Percentiles rank a stretch among this genome's conserved stretches.
phyloP scores from a whole-genome alignment of 352 stramenopile species.

The Phytophthora constricta region DNA sequence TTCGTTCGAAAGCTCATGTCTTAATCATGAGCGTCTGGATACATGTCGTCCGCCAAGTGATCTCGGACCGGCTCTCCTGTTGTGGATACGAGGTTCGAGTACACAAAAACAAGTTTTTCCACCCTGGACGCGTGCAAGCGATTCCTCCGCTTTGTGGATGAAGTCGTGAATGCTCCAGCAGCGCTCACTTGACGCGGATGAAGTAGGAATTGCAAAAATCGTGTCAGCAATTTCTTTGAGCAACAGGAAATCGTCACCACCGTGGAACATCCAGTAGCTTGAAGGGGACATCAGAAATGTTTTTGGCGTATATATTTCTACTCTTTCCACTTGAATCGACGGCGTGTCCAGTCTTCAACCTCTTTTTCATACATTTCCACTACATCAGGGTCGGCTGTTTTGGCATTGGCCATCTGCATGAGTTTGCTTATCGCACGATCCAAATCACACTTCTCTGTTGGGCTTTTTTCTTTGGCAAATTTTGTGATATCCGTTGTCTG shows the following conservation, averaged over 20 bases:
- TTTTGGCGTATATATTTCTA: neutral
- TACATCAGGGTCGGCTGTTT: neutral
- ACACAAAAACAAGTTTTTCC: neutral
- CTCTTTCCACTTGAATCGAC: neutral
- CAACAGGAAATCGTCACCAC: neutral
- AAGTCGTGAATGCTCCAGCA: neutral
- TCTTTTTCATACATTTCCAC: neutral
- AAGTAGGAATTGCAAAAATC: neutral
- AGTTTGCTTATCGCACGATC: neutral
- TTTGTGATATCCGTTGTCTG: neutral
- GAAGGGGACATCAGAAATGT: neutral
- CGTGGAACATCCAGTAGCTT: neutral
- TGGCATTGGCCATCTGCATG: neutral
- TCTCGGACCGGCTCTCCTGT: neutral
- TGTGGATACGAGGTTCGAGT: neutral
- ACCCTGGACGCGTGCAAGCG: neutral
- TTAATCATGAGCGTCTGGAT: neutral
- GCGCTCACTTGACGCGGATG: neutral
- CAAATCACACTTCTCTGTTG: neutral
- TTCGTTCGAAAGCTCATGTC: neutral
- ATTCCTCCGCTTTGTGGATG: neutral
- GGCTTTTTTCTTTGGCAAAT: neutral
- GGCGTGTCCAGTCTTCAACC: neutral
- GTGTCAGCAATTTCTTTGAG: neutral
- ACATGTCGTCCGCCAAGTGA: neutral